These are phyloP conservation scores for Ophiostoma pallidulum DNA, from an alignment of 2,329 filamentous ascomycete genomes.

Conservation along the genomic window DNA sequence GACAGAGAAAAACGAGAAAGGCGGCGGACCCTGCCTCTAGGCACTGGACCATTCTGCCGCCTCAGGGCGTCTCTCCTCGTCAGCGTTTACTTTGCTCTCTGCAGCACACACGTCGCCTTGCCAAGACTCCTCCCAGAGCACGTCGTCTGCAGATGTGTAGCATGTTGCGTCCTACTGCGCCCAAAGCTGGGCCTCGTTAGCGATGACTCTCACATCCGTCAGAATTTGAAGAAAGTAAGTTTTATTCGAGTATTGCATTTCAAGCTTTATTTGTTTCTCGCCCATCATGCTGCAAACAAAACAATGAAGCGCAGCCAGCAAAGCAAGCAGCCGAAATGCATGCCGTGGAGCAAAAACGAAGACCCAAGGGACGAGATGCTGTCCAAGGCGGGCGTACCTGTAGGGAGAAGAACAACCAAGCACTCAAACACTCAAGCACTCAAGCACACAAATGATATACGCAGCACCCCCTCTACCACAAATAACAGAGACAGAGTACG, in stretches of 20 bases:
- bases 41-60: not conserved
- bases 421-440: no score
- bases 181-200: no score
- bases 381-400: no score
- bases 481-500: not conserved
- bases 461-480: not conserved
- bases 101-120: not conserved
- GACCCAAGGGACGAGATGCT: no score
- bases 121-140: not conserved
- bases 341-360: not conserved
- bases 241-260: no score
- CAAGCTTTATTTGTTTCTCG: not conserved
- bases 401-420: no score
- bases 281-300: not conserved
- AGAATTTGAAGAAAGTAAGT: no score
- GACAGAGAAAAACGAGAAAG: not conserved
- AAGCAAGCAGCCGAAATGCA: not conserved
- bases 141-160: no score
- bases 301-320: constrained; percentile 4
- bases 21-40: not conserved
- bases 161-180: no score
- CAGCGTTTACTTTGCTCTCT: not conserved
- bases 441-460: not conserved
- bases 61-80: not conserved
- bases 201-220: no score